phyloP scores from a whole-genome alignment of 148 eudicot genomes.

The Mesembryanthemum crystallinum region DNA sequence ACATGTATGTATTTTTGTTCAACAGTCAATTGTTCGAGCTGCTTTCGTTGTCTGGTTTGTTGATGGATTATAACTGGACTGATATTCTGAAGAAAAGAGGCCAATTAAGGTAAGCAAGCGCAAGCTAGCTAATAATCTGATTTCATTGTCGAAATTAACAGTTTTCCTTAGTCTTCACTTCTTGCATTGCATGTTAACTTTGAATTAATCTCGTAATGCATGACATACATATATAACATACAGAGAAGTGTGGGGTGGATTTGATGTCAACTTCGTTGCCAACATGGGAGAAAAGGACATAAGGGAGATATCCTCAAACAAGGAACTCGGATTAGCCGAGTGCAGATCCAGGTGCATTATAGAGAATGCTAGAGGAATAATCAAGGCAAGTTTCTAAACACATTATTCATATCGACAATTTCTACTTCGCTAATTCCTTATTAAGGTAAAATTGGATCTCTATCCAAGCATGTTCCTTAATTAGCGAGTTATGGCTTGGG shows the following conservation, averaged over 20 bases:
- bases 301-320: conserved; percentile 59
- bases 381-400: conserved; percentile 46
- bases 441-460: no score
- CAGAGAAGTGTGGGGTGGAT: conserved; percentile 80
- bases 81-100: conserved; percentile 75
- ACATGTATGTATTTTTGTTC: background rate
- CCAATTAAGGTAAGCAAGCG: conserved; percentile 49
- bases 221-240: background rate
- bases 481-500: no score
- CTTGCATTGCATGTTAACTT: background rate
- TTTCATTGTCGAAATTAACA: background rate
- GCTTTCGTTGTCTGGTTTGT: conserved; percentile 81
- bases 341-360: conserved; percentile 82
- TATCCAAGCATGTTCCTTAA: no score
- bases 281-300: conserved; percentile 79
- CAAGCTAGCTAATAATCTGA: background rate
- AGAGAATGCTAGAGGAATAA: conserved; percentile 88
- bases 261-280: conserved; percentile 65
- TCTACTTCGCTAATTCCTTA: background rate
- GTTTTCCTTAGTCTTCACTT: background rate
- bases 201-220: background rate
- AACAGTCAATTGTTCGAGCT: conserved; percentile 86
- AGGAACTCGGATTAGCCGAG: conserved; percentile 65
- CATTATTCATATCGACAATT: no score
- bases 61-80: conserved; percentile 98